Evolutionary conservation across 2,329 filamentous ascomycete genomes (phyloP), one percentile per base, ranked within the genome.

Genomic region (Hymenoscyphus occultus): DNA sequence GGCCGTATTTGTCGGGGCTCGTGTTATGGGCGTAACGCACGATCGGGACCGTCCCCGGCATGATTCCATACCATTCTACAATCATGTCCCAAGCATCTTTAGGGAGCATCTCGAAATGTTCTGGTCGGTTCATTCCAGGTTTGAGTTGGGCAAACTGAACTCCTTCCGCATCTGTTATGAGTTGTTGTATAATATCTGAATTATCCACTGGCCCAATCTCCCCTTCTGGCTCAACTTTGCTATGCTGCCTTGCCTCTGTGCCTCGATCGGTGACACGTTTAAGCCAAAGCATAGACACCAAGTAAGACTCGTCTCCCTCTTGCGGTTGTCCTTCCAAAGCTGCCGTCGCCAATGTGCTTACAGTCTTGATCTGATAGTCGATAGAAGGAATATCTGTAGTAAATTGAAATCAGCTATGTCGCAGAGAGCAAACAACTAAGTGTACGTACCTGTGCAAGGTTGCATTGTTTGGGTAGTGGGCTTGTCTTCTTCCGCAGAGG

Each of bases 201-300:
- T 97, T 97, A 80, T 97, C 92, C 39, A 98, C 85, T 0, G 91
- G 90, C 1, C 93, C 93, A 7, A 79, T 71, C 4, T 86, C 83
- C 6, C 84, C 86, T 65, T 88, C 83, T 12, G 81, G 75, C 10
- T 84, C 83, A n/a, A 82, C 79, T 68, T 90, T 90, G 66, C 85
- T 83, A 22, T 81, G 82, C 61, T 82, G 78, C 64, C 84, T 83
- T 16, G 81, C 77, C n/a, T 86, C 84, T 9, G 84, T 82, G 59
- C 85, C 85, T 63, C 91, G 82, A 31, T 90, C 84, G 65, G 89
- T 80, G 2, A 95, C 91, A 65, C 86, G 85, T 64, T 84, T 82
- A 40, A 97, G 82, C 95, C 95, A 98, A 65, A 83, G 82, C 60
- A 83, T 85, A 1, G 93, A 96, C 4, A 98, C 85, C 22, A 96